Evolutionary conservation across 2,329 filamentous ascomycete genomes (phyloP).

Genomic region (Aureobasidium zeae): DNA sequence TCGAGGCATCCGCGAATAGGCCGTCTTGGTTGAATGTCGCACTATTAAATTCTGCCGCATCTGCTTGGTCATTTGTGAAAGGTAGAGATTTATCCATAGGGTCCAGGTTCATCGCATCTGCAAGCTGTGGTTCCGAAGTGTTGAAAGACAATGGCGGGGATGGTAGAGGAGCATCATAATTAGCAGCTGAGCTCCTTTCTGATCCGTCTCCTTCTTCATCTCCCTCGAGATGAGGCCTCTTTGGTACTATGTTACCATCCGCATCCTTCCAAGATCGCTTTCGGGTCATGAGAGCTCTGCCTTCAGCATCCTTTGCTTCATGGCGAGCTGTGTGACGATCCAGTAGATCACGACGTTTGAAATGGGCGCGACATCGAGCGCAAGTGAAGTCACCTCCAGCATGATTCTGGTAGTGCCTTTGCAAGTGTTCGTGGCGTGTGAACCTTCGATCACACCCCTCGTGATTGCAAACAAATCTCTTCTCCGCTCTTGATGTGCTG

Average conservation of each 20-base stretch:
- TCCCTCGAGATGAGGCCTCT: conserved; percentile 27
- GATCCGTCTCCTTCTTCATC: background rate
- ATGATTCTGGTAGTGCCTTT: conserved; percentile 50
- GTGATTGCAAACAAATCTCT: conserved; percentile 36
- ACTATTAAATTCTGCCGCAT: background rate
- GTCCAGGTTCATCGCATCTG: background rate
- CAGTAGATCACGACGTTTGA: conserved; percentile 53
- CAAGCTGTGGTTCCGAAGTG: background rate
- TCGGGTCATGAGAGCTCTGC: conserved; percentile 47
- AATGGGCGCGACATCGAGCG: conserved; percentile 50
- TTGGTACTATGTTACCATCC: conserved; percentile 45
- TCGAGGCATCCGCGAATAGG: background rate
- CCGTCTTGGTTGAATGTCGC: background rate
- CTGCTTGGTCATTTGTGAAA: background rate
- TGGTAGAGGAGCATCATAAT: background rate
- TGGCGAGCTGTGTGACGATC: conserved; percentile 50
- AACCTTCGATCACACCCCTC: conserved; percentile 42
- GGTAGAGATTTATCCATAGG: background rate
- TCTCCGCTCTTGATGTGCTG: conserved; percentile 8
- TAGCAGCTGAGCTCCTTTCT: too few relatives aligned
- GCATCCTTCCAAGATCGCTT: conserved; percentile 49
- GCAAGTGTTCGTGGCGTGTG: conserved; percentile 49
- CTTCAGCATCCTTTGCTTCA: conserved; percentile 47
- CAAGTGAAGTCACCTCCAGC: conserved; percentile 47
- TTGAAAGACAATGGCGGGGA: conserved; percentile 5